Percentiles rank a stretch among this genome's conserved stretches.
Evolutionary conservation across 1,139 yeast species (phyloP).

Genomic region (Geotrichum citri-aurantii): DNA sequence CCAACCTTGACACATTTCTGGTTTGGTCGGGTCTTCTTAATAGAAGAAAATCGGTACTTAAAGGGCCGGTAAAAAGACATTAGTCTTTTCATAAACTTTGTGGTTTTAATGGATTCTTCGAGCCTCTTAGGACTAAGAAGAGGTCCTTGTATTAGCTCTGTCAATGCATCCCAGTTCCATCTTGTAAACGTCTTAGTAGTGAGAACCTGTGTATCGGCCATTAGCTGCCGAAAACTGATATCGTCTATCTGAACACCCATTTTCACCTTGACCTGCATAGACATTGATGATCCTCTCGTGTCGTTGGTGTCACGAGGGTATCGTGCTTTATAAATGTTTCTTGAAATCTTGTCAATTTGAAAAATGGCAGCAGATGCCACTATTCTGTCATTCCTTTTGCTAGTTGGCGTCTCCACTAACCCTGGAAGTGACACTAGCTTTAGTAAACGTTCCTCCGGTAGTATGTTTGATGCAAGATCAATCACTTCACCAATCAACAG

Average conservation of each 20-base stretch:
- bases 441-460: constrained; percentile 41
- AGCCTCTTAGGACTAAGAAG: constrained; percentile 62
- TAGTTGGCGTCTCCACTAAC: constrained; percentile 25
- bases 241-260: constrained; percentile 62
- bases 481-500: constrained; percentile 58
- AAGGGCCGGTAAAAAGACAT: constrained; percentile 88
- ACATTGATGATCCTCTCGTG: constrained; percentile 32
- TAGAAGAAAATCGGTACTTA: constrained; percentile 72
- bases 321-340: constrained; percentile 30
- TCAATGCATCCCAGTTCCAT: constrained; percentile 83
- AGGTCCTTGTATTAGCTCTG: constrained; percentile 73
- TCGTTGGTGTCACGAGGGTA: constrained; percentile 3
- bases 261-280: constrained; percentile 40
- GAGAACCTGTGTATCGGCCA: constrained; percentile 64
- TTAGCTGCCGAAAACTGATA: constrained; percentile 56
- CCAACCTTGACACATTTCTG: constrained; percentile 64
- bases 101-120: constrained; percentile 71
- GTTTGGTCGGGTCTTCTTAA: constrained; percentile 47
- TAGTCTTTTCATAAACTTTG: constrained; percentile 79
- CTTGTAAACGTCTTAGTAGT: constrained; percentile 71
- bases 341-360: constrained; percentile 45
- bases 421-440: constrained; percentile 32
- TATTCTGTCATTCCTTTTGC: not conserved
- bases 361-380: constrained; percentile 37
- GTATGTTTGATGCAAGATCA: constrained; percentile 48